Evolutionary conservation across 352 stramenopile genomes (phyloP), one percentile per base, ranked within the genome.

Genomic region (Phytophthora rubi): DNA sequence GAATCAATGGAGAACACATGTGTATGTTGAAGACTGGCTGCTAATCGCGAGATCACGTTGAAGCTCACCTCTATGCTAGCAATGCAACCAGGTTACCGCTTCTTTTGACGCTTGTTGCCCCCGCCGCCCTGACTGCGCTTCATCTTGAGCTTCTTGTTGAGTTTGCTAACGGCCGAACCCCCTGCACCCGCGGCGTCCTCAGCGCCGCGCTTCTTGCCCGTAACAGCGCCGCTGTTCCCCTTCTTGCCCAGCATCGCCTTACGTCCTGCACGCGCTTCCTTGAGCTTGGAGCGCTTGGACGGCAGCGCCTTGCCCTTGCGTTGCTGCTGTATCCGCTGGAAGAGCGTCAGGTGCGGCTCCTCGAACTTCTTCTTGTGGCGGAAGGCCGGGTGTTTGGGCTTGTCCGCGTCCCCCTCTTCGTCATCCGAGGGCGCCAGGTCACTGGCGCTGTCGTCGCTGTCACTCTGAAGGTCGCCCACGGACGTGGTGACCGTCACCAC

Each of bases 291-390:
- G 21, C 87, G 85, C 75, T 96, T 96, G 39, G 84, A 85, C 15
- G 89, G 89, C 37, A 96, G 67, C 58, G 89, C 88, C 47, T 94
- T 82, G 52, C 89, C 89, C 59, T 85, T 84, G 42, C 89, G 89
- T 71, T 96, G 88, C 54, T 88, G 82, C 76, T 95, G 88, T 84
- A 96, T 94, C 72, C 88, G 86, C 80, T 96, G 89, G 73, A 96
- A 96, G 18, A 96, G 70, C 49, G 86, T 91, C 47, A 96, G 62
- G 32, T 93, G 82, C 68, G 89, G 78, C 60, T 92, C 83, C 53
- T 85, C 72, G 49, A 73, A 65, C 18, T 82, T 77, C 32, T 74
- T 83, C 49, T 77, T 77, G n/a, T 69, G 68, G 28, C 65, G 72
- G 28, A 82, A 68, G 6, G 65, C 55, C 6, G 71, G 54, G 44